These are phyloP conservation scores for Solanum stenotomum DNA, from an alignment of 257 asterid species.

Conservation along the genomic window DNA sequence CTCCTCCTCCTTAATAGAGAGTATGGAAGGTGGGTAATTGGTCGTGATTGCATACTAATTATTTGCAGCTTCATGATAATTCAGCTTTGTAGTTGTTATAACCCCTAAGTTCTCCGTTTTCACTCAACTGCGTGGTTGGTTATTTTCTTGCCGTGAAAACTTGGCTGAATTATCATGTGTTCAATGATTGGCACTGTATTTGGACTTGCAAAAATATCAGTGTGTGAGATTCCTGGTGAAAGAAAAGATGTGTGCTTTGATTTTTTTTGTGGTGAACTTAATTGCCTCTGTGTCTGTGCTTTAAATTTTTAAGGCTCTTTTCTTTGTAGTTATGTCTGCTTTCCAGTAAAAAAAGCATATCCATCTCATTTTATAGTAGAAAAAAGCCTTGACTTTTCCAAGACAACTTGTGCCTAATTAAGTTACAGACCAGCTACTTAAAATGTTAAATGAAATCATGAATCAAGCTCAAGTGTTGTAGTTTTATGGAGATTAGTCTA, in stretches of 20 bases:
- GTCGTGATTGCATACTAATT: neutral
- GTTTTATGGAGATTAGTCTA: neutral
- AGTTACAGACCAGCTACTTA: neutral
- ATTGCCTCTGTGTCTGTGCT: neutral
- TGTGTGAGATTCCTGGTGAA: neutral
- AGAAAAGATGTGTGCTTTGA: neutral
- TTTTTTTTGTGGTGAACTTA: neutral
- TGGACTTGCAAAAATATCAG: neutral
- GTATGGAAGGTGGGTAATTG: neutral
- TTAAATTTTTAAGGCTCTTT: neutral
- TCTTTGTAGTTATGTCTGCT: neutral
- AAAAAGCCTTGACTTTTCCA: neutral
- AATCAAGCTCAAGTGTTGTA: neutral
- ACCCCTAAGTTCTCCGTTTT: neutral
- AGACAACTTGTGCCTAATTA: neutral
- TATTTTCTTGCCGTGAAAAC: neutral
- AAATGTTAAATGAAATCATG: neutral
- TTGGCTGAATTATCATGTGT: neutral
- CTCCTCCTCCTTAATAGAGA: neutral
- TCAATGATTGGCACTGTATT: neutral
- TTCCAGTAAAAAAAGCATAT: neutral
- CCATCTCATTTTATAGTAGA: neutral
- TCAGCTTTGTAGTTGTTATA: neutral
- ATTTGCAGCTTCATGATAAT: neutral
- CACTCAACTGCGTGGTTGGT: neutral